These are phyloP conservation scores for Vigna nakashimae DNA, from an alignment of 306 rosid genomes.

Conservation along the genomic window DNA sequence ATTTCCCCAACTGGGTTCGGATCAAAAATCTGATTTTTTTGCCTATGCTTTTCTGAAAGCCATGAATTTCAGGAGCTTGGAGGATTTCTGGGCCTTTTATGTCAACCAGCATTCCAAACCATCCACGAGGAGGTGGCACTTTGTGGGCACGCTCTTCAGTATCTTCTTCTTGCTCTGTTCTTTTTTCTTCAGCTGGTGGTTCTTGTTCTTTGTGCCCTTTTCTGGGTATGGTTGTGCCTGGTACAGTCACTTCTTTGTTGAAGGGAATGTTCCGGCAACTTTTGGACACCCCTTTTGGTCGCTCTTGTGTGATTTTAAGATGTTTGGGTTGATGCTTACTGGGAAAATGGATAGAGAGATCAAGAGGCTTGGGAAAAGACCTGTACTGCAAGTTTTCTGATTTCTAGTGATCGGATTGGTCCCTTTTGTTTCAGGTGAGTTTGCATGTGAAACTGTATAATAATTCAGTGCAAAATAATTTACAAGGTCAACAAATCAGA, in stretches of 20 bases:
- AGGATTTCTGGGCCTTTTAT: conserved; percentile 94
- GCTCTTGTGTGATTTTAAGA: conserved; percentile 79
- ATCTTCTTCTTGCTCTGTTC: conserved; percentile 73
- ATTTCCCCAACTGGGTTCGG: conserved; percentile 35
- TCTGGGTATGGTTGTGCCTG: conserved; percentile 93
- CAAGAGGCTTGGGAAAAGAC: conserved; percentile 97
- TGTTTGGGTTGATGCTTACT: conserved; percentile 93
- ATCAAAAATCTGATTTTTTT: conserved; percentile 38
- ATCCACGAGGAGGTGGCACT: conserved; percentile 94
- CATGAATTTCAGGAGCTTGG: conserved; percentile 95
- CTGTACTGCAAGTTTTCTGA: conserved; percentile 76
- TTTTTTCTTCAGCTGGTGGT: conserved; percentile 77
- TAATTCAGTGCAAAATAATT: neutral
- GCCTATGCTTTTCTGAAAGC: conserved; percentile 34
- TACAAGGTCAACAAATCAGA: neutral
- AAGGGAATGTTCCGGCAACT: conserved; percentile 83
- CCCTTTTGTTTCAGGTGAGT: conserved; percentile 43
- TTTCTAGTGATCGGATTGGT: neutral
- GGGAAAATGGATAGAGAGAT: conserved; percentile 97
- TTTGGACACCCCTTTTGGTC: conserved; percentile 98
- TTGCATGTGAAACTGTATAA: conserved; percentile 18
- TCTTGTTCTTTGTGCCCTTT: conserved; percentile 74
- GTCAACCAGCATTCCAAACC: conserved; percentile 91
- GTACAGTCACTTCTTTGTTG: conserved; percentile 96
- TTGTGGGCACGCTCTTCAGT: conserved; percentile 68